phyloP scores from a whole-genome alignment of 108 stramenopile species.

The Skeletonema marinoi region DNA sequence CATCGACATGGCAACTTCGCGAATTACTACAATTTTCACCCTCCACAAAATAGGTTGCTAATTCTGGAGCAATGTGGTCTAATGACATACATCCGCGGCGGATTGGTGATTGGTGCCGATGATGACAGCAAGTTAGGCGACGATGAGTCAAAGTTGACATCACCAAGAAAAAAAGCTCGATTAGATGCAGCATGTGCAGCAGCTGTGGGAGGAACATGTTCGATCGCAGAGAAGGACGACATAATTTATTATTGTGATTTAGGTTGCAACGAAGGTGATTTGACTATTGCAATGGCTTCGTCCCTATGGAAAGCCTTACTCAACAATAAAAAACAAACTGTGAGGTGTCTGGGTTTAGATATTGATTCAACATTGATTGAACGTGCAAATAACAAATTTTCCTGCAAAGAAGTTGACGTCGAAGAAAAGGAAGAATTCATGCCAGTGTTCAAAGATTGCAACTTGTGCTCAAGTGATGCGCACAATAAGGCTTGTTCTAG shows the following conservation, averaged over 20 bases:
- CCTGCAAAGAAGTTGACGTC: not conserved
- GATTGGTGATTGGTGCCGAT: not conserved
- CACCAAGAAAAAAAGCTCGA: slow-evolving; percentile 12
- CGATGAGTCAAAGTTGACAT: not conserved
- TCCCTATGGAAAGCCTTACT: not conserved
- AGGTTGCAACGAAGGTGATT: slow-evolving; percentile 62
- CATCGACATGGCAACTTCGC: slow-evolving; percentile 47
- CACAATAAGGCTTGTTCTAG: slow-evolving; percentile 25
- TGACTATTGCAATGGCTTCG: slow-evolving; percentile 50
- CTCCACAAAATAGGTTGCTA: slow-evolving; percentile 38
- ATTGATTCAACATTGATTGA: slow-evolving; percentile 50
- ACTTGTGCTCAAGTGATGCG: slow-evolving; percentile 31
- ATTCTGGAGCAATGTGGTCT: slow-evolving; percentile 20
- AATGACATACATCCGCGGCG: slow-evolving; percentile 13
- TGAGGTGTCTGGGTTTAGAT: slow-evolving; percentile 54
- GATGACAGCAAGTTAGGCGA: slow-evolving; percentile 1
- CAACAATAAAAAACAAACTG: not conserved
- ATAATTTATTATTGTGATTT: slow-evolving; percentile 54
- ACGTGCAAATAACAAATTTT: slow-evolving; percentile 42
- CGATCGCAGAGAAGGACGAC: not conserved
- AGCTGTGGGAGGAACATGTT: not conserved
- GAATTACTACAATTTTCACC: slow-evolving; percentile 61
- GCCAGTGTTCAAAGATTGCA: slow-evolving; percentile 35
- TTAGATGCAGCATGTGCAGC: not conserved
- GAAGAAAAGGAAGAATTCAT: not conserved